Evolutionary conservation across 805 yeast genomes (phyloP), one percentile per base, ranked within the genome.

Genomic region (Maudiozyma bulderi): DNA sequence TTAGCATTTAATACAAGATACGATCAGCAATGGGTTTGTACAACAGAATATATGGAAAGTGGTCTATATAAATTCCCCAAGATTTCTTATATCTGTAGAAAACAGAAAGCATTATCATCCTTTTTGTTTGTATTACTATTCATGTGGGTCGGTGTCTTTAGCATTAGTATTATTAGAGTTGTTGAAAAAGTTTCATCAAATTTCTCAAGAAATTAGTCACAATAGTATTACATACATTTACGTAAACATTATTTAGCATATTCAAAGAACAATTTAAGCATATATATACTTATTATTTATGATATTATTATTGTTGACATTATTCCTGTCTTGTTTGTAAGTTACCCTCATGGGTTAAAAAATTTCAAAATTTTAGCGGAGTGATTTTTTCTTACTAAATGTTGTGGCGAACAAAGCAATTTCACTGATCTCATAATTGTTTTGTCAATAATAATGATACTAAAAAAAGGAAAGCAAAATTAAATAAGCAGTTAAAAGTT

Each of bases 61-160:
- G 33, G n/a, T 5, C 20, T 39, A 6, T 14, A 46, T 6, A 45
- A 34, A 20, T 52, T 50, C 41, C 72, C 72, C 35, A 73, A 55
- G 62, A 72, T 69, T 48, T 66, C 58, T 8, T 69, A 77, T 35
- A 78, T 91, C 47, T 93, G 99, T 64, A 69, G 78, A 20, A 75
- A 88, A 41, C 97, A 93, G 58, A 71, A 82, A 50, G 85, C 87
- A 0, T 67, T 93, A 49, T 84, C 91, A 13, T 75, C 95, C 1
- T 84, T 91, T 60, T 68, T 91, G 51, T 85, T 91, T 58, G 65
- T 90, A 51, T 79, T 83, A 31, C 71, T 91, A 56, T 74, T 80
- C 42, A 73, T 83, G 60, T 91, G 97, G 97, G 87, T 93, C 39
- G 63, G 82, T 26, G 84, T 96, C 0, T 90, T 90, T 55, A 77